phyloP scores from a whole-genome alignment of 2,329 filamentous ascomycete species.

The Fusarium graminum region DNA sequence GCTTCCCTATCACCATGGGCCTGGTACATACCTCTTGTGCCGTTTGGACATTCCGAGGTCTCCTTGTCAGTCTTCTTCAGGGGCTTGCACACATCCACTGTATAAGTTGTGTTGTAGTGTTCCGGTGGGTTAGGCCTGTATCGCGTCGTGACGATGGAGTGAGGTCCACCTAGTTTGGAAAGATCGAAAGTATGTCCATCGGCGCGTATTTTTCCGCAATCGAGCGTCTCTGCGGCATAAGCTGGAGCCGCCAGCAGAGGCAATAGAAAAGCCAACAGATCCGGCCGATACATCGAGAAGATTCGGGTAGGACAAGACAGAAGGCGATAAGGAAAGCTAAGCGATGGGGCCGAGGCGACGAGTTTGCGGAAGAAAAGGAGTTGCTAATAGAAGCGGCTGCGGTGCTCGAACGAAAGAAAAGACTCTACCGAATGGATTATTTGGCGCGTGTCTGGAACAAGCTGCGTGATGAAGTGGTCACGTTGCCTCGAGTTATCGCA shows the following conservation, averaged over 20 bases:
- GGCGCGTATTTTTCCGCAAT: conserved; percentile 72
- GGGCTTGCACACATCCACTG: conserved; percentile 79
- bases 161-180: conserved; percentile 72
- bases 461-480: conserved; percentile 48
- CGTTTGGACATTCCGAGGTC: conserved; percentile 74
- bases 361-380: conserved; percentile 23
- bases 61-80: conserved; percentile 71
- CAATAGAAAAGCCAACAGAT: conserved; percentile 55
- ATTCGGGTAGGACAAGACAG: conserved; percentile 12
- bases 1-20: not conserved
- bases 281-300: conserved; percentile 57
- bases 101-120: conserved; percentile 80
- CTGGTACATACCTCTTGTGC: conserved; percentile 71
- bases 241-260: conserved; percentile 55
- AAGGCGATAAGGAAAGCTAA: conserved; percentile 15
- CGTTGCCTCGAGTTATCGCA: conserved; percentile 49
- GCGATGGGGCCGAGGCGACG: conserved; percentile 13
- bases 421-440: conserved; percentile 2
- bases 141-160: conserved; percentile 73
- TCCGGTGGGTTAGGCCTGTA: conserved; percentile 65
- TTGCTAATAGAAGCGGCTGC: not conserved
- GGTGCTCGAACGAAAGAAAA: conserved; percentile 8
- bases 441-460: conserved; percentile 28
- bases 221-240: conserved; percentile 63
- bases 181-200: conserved; percentile 75